phyloP scores from a whole-genome alignment of 192 early-diverging fungal species.

The Glomus cerebriforme region DNA sequence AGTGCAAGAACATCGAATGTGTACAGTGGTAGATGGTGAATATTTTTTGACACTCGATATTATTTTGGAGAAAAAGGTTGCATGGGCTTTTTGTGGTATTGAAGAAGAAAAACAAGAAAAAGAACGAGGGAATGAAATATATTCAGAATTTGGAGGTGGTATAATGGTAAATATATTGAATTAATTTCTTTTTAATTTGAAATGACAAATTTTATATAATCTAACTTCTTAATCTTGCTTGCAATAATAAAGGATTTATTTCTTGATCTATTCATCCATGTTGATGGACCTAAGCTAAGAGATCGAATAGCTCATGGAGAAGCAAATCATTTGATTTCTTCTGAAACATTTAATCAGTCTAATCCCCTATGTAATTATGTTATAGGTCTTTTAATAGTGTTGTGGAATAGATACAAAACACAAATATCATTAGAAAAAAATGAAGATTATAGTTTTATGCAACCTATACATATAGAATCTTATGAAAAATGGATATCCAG shows the following conservation, averaged over 20 bases:
- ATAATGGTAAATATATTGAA: conserved; percentile 23
- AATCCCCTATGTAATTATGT: conserved; percentile 4
- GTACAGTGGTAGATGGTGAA: conserved; percentile 21
- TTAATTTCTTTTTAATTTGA: neutral
- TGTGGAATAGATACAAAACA: conserved; percentile 15
- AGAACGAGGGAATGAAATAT: conserved; percentile 14
- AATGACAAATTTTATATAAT: too few relatives aligned
- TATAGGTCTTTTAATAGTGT: conserved; percentile 19
- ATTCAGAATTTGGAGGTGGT: conserved; percentile 24
- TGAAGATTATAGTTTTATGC: neutral
- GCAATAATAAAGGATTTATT: conserved; percentile 27
- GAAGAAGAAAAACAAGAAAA: neutral
- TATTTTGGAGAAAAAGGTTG: conserved; percentile 22
- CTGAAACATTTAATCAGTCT: neutral
- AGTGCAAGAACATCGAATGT: conserved; percentile 8
- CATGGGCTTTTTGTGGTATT: neutral
- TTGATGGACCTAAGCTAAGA: conserved; percentile 22
- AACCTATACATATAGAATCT: neutral
- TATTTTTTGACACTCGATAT: conserved; percentile 34
- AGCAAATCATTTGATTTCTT: conserved; percentile 11
- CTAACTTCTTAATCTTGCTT: neutral
- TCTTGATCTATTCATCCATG: conserved; percentile 33
- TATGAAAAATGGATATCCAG: conserved; percentile 16
- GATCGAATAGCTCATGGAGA: conserved; percentile 33
- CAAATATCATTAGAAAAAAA: neutral